A percentile compares a stretch with the other conserved stretches of the same genome.
These are phyloP conservation scores for Colletotrichum karsti DNA, from an alignment of 2,329 filamentous ascomycete species.

Conservation along the genomic window DNA sequence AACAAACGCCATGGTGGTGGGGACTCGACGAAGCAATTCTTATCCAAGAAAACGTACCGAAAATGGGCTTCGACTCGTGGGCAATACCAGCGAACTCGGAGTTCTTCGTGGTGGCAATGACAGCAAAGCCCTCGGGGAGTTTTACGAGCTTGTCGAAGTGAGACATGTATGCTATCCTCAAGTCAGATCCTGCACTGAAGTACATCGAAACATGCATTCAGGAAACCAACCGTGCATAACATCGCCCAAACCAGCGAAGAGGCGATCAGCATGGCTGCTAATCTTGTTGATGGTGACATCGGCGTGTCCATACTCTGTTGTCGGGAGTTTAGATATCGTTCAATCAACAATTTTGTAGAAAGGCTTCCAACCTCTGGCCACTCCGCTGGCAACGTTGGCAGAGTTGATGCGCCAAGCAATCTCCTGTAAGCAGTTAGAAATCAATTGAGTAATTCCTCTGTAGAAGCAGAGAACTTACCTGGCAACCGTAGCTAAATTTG, in stretches of 20 bases:
- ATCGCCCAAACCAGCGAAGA: constrained; percentile 77
- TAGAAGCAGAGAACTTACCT: too few species aligned
- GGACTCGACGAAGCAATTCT: too few species aligned
- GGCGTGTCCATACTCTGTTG: too few species aligned
- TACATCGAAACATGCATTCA: too few species aligned
- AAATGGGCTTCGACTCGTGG: constrained; percentile 75
- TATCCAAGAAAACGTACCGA: too few species aligned
- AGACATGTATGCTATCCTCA: constrained; percentile 75
- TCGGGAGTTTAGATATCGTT: too few species aligned
- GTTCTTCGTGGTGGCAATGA: constrained; percentile 79
- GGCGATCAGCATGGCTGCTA: constrained; percentile 69
- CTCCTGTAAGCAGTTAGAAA: constrained; percentile 51
- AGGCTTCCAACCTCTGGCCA: too few species aligned
- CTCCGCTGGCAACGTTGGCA: constrained; percentile 41
- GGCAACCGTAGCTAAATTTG: too few species aligned
- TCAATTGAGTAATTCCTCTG: too few species aligned
- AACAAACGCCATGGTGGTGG: too few species aligned
- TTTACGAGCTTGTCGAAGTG: constrained; percentile 86
- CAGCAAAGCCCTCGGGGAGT: constrained; percentile 77
- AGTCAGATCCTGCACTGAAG: constrained; percentile 23
- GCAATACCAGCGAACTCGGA: constrained; percentile 83
- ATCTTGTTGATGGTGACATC: constrained; percentile 67
- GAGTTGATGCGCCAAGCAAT: constrained; percentile 73
- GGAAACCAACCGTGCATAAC: too few species aligned
- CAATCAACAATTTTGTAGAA: too few species aligned